Evolutionary conservation across 805 yeast genomes (phyloP).

Genomic region (Pichia nanzhaoensis): DNA sequence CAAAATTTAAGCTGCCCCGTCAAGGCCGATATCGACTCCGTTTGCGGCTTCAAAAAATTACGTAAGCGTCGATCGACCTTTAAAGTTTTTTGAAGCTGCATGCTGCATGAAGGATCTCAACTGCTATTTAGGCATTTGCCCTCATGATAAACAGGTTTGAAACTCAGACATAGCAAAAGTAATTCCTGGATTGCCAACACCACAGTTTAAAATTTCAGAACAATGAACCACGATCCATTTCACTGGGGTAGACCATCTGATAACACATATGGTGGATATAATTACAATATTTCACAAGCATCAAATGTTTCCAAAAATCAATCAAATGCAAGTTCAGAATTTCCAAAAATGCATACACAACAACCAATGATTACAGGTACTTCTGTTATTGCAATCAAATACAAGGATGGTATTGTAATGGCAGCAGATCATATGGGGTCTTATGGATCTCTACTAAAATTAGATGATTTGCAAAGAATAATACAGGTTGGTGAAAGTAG

Average conservation of each 20-base stretch:
- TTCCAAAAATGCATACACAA: constrained; percentile 82
- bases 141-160: not conserved
- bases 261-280: constrained; percentile 75
- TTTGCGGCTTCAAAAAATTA: too few relatives aligned
- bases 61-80: constrained; percentile 15
- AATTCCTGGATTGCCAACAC: not conserved
- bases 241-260: constrained; percentile 94
- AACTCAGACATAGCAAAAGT: too few relatives aligned
- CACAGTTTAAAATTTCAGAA: not conserved
- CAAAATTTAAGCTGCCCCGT: not conserved
- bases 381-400: constrained; percentile 87
- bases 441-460: constrained; percentile 87
- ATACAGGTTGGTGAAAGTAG: constrained; percentile 79
- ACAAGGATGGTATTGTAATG: constrained; percentile 80
- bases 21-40: constrained; percentile 6
- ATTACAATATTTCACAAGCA: constrained; percentile 65
- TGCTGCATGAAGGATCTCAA: not conserved
- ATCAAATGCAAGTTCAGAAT: constrained; percentile 26
- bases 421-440: constrained; percentile 95
- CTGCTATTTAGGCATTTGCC: not conserved
- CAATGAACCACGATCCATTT: constrained; percentile 92
- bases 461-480: constrained; percentile 78
- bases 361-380: constrained; percentile 96
- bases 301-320: constrained; percentile 19
- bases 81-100: constrained; percentile 1